Base-by-base conservation (phyloP, 345 rosid genomes). In the Leavenworthia alabamica region DNA sequence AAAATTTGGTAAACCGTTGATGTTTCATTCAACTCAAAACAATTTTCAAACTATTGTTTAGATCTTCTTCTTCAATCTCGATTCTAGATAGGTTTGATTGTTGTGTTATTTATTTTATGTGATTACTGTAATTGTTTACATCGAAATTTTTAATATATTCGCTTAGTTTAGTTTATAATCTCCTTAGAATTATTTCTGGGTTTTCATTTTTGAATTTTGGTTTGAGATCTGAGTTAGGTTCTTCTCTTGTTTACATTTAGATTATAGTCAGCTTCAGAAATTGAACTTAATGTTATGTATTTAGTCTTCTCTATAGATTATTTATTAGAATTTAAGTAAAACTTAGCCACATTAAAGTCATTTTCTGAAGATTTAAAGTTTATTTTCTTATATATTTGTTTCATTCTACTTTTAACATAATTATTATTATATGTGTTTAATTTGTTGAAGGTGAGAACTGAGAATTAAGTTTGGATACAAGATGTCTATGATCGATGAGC, bases 401-500 rank as follows among this genome's bases (percentile, higher is more conserved):
- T 22, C n/a, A n/a, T n/a, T n/a, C n/a, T n/a, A n/a, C n/a, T n/a
- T n/a, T n/a, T n/a, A n/a, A n/a, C n/a, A n/a, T n/a, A n/a, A 35
- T 24, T 62, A 2, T 56, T 47, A 26, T 42, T 16, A 13, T 28
- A 1, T 47, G 28, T 36, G 27, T 0, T 28, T 35, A 1, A 1
- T 24, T 27, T 3, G 36, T 51, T 29, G 70, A 59, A 19, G 3
- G 23, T 60, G 33, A 17, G 16, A 2, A 24, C 9, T 60, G 33
- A 17, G 16, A 2, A 24, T 12, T 53, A 13, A 33, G 29, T 57
- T 66, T 58, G 57, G 58, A 47, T 4, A 57, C 42, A 57, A 46
- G 47, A 88, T 85, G 96, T 75, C 93, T 44, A 75, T 67, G 80
- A 64, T 74, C 43, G 96, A 83, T 6, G 96, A 85, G 77, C 96